Base-by-base conservation (phyloP, 2,329 filamentous ascomycete genomes). In the Biscogniauxia marginata region DNA sequence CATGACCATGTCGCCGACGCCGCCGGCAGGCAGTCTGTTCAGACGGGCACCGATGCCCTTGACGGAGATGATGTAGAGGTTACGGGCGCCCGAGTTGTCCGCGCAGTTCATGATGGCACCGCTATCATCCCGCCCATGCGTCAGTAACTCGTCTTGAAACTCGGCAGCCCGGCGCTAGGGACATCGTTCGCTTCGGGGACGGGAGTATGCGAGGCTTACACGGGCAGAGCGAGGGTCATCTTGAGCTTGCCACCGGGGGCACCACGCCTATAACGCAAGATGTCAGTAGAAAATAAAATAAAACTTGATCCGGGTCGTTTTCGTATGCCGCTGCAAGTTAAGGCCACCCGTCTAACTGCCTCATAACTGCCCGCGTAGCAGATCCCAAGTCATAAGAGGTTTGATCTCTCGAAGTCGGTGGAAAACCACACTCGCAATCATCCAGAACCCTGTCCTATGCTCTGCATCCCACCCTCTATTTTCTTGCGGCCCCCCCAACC, bases 1-100 rank as follows among this genome's bases (percentile, higher is more conserved):
- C 93, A 99, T 98, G 77, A 98, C 95, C 95, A 98, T 98, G 85
- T 98, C 95, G 74, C 95, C 95, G 73, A 97, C 93, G 86, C 95
- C 95, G 71, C 90, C 95, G 74, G 95, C 93, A 71, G 93, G 93
- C 75, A 99, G 87, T 79, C 93, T 88, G 88, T 98, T 98, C 72
- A 98, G 89, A 71, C 93, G 92, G 70, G 93, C 93, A 84, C 93
- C 93, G 76, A 95, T 92, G 81, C 93, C 93, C 87, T 96, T 96
- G 83, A 99, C 93, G 79, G 93, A 90, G 84, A 99, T 98, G 87
- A 98, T 97, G 91, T 98, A 99, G 68, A 99, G 85, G 84, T 98
- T 98, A 73, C 92, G 92, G 75, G 93, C 93, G 75, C 93, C 93
- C 62, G 93, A 97, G 91, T 98, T 98, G 86, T 99, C 95, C 78